Base-by-base conservation (phyloP, 2,329 filamentous ascomycete genomes). In the Lizonia empirigonia region DNA sequence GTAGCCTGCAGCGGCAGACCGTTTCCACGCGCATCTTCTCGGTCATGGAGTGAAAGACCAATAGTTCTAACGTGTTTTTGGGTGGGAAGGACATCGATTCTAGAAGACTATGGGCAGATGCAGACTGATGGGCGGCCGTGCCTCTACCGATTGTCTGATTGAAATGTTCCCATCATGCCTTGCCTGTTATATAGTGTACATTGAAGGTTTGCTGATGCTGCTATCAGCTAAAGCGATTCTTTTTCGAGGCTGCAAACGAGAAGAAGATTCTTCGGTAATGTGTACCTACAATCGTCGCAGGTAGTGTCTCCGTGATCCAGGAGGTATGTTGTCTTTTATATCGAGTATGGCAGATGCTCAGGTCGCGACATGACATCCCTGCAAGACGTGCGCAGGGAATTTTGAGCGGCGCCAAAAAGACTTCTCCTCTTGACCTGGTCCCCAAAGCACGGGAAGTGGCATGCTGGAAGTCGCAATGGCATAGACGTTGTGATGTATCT, bases 291-390 rank as follows among this genome's bases (percentile, higher is more conserved):
- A 7, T 30, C 6, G 27, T 30, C 15, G 27, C n/a, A n/a, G 7
- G 23, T 35, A 13, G 36, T 16, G 12, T 24, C 13, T 29, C 27
- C 7, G 32, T 7, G 27, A 8, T 5, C 27, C 15, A 8, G 5
- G n/a, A n/a, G n/a, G n/a, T n/a, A 20, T 16, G 12, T 4, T 19
- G 10, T 18, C 3, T 34, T 16, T 34, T 42, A 48, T 48, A 41
- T 19, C 23, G 32, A 20, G 16, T 5, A 20, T 8, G 8, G 24
- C n/a, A 12, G 8, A 38, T 24, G 10, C 20, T 19, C 12, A 37
- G 32, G 6, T 42, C 46, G 36, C 37, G 42, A 46, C 41, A 46
- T 36, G n/a, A 29, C 5, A 44, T 13, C 36, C 48, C 24, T 15
- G 23, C 24, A 51, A 45, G 36, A 24, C 41, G 49, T 42, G 40